A percentile compares a stretch with the other conserved stretches of the same genome.
Evolutionary conservation across 2,329 filamentous ascomycete genomes (phyloP).

Genomic region (Leptographium galeiforme): DNA sequence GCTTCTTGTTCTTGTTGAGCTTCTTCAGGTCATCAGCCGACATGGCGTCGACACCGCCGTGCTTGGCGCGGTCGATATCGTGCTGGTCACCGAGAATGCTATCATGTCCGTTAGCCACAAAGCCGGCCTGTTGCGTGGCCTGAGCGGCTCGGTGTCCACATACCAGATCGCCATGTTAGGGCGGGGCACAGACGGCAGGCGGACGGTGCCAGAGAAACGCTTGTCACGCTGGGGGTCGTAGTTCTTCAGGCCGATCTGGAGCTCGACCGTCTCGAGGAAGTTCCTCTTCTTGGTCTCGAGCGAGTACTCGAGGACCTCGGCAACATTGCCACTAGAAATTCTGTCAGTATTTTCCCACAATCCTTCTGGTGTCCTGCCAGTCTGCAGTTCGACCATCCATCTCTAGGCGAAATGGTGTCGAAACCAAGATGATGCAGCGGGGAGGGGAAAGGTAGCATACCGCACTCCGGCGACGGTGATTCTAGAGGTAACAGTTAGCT

Average conservation of each 20-base stretch:
- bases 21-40: constrained; percentile 98
- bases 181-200: constrained; percentile 80
- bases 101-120: neutral
- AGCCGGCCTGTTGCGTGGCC: no score
- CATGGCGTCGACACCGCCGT: constrained; percentile 97
- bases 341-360: constrained; percentile 1
- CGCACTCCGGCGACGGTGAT: constrained; percentile 23
- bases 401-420: neutral
- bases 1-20: constrained; percentile 99
- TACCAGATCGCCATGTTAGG: constrained; percentile 30
- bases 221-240: constrained; percentile 99
- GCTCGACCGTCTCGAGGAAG: constrained; percentile 51
- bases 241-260: constrained; percentile 81
- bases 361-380: neutral
- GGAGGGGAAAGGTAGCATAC: constrained; percentile 5
- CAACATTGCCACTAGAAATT: constrained; percentile 59
- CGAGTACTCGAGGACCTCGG: constrained; percentile 89
- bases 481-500: constrained; percentile 23
- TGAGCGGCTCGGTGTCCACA: neutral
- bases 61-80: constrained; percentile 99
- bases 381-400: neutral
- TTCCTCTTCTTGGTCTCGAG: constrained; percentile 89
- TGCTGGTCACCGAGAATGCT: constrained; percentile 64
- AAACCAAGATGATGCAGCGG: neutral
- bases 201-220: constrained; percentile 99